Evolutionary conservation across 805 yeast genomes (phyloP).

Genomic region (Lachancea waltii): DNA sequence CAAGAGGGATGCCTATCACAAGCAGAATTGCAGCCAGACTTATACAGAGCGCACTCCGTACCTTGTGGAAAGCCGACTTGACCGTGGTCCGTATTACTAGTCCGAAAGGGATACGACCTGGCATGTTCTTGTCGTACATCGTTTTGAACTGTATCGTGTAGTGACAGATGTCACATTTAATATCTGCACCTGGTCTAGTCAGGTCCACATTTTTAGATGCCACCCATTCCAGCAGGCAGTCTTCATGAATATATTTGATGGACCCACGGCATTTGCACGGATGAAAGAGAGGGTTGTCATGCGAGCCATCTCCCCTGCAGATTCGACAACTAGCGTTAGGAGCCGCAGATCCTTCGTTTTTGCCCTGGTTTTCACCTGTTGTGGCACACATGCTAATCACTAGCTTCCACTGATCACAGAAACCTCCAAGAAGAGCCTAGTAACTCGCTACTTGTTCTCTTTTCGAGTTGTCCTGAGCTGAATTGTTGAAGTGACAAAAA

Average conservation of each 20-base stretch:
- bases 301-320: conserved; percentile 86
- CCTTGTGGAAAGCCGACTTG: conserved; percentile 13
- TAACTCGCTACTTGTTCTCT: not conserved
- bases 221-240: conserved; percentile 86
- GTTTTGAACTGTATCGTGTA: conserved; percentile 63
- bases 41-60: conserved; percentile 17
- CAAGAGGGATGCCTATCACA: conserved; percentile 49
- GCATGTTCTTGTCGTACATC: conserved; percentile 59
- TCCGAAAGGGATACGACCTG: conserved; percentile 50
- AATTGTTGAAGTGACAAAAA: not conserved
- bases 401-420: not conserved
- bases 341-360: conserved; percentile 3
- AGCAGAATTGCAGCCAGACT: conserved; percentile 34
- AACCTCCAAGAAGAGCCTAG: not conserved
- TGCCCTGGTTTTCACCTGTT: conserved; percentile 2
- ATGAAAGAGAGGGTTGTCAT: conserved; percentile 70
- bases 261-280: conserved; percentile 96
- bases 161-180: conserved; percentile 85
- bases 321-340: conserved; percentile 65
- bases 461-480: no score
- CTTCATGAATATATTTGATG: conserved; percentile 88
- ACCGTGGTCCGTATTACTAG: conserved; percentile 40
- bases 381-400: not conserved
- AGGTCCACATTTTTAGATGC: conserved; percentile 30
- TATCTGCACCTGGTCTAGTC: conserved; percentile 38